Conservation (phyloP, 2,329 filamentous ascomycete genomes). For the Phialophora tarda region DNA sequence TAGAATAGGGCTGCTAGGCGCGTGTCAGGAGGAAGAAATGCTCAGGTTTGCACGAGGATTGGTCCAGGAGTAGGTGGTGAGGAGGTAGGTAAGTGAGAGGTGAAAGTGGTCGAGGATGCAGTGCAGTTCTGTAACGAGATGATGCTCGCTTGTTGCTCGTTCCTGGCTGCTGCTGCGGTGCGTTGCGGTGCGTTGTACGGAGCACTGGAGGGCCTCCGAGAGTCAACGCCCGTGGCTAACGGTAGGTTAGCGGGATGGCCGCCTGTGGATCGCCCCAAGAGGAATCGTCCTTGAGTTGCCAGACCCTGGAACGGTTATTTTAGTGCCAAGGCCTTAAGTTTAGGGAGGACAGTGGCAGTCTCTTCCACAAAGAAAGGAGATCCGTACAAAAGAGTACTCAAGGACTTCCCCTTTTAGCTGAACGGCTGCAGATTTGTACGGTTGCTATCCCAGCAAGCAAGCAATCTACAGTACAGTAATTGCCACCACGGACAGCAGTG, state of each 20-base stretch:
- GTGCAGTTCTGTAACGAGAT: conserved; percentile 25
- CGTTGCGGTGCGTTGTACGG: conserved; percentile 12
- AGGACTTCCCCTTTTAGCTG: background rate
- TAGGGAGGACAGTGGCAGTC: background rate
- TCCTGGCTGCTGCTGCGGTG: conserved; percentile 26
- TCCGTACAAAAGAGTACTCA: background rate
- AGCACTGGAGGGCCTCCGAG: conserved; percentile 4
- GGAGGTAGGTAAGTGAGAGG: conserved; percentile 23
- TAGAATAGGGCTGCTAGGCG: conserved; percentile 32
- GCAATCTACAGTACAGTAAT: background rate
- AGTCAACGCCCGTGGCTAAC: conserved; percentile 11
- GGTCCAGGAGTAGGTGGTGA: conserved; percentile 18
- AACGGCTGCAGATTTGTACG: background rate
- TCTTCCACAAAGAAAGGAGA: background rate
- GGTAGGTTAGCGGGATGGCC: conserved; percentile 4
- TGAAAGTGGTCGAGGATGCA: conserved; percentile 29
- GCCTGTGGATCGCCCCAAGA: conserved; percentile 9
- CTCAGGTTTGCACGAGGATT: conserved; percentile 25
- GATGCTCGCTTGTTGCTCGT: conserved; percentile 29
- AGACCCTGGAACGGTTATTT: background rate
- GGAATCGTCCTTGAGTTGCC: background rate
- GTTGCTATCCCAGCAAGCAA: background rate
- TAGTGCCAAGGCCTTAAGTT: background rate
- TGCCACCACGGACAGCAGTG: background rate
- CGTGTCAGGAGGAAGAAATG: conserved; percentile 28